phyloP scores from a whole-genome alignment of 129 eudicot genomes.

The Logfia minima region DNA sequence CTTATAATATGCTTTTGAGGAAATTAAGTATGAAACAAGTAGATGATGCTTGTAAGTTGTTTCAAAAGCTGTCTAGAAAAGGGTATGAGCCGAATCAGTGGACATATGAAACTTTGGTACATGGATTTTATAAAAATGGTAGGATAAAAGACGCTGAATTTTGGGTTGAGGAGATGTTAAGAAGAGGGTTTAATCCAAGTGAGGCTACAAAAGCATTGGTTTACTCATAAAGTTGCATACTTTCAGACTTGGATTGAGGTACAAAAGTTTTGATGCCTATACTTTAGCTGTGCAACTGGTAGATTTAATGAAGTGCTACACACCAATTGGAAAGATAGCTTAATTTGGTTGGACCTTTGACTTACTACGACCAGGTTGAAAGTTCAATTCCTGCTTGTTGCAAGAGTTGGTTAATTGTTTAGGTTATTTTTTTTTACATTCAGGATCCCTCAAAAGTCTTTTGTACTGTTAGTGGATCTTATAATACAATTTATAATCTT shows the following conservation, averaged over 20 bases:
- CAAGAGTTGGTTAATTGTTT: too few relatives aligned
- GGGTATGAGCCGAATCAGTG: slow-evolving; percentile 73
- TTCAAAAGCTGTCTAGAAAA: slow-evolving; percentile 42
- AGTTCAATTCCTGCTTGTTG: too few relatives aligned
- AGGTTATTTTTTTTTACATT: too few relatives aligned
- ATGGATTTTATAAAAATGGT: slow-evolving; percentile 53
- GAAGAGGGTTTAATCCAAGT: slow-evolving; percentile 50
- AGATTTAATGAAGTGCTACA: too few relatives aligned
- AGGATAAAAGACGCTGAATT: slow-evolving; percentile 48
- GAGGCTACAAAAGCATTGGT: slow-evolving; percentile 26
- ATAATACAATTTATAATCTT: too few relatives aligned
- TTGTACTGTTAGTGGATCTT: too few relatives aligned
- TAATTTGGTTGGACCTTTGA: too few relatives aligned
- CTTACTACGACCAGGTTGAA: too few relatives aligned
- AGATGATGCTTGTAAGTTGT: slow-evolving; percentile 51
- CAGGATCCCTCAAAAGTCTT: too few relatives aligned
- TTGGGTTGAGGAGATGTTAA: slow-evolving; percentile 59
- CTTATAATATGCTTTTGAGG: slow-evolving; percentile 69
- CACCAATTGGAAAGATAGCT: too few relatives aligned
- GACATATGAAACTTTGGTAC: slow-evolving; percentile 63
- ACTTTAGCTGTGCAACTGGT: too few relatives aligned
- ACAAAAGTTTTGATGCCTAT: background rate
- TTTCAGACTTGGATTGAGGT: slow-evolving; percentile 19
- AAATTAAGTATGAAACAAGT: slow-evolving; percentile 43
- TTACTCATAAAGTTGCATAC: background rate